Percentiles rank a stretch among this genome's conserved stretches.
These are phyloP conservation scores for Macrophomina pseudophaseolina DNA, from an alignment of 2,329 filamentous ascomycete species.

Conservation along the genomic window DNA sequence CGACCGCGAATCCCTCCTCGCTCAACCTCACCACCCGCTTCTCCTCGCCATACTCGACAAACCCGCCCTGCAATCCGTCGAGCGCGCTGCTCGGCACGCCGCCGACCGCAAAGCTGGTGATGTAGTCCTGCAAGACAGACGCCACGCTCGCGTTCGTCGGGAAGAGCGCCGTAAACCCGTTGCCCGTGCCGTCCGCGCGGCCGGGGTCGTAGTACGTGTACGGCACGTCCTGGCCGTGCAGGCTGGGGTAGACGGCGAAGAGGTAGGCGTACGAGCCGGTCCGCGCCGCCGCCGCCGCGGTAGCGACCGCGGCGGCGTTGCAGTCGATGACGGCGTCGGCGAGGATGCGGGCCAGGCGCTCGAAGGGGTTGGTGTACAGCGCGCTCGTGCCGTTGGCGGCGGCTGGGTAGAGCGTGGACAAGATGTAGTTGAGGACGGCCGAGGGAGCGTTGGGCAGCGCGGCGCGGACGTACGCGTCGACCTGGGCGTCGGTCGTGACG, in stretches of 20 bases:
- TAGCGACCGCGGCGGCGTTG: slow-evolving; percentile 58
- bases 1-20: slow-evolving; percentile 46
- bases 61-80: slow-evolving; percentile 40
- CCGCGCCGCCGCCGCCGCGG: slow-evolving; percentile 52
- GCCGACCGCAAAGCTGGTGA: slow-evolving; percentile 49
- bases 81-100: slow-evolving; percentile 43
- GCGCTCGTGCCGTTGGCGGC: slow-evolving; percentile 44
- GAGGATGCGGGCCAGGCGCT: slow-evolving; percentile 49
- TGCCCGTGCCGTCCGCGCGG: neutral
- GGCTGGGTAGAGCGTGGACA: slow-evolving; percentile 55
- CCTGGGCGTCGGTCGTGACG: slow-evolving; percentile 26
- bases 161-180: slow-evolving; percentile 28
- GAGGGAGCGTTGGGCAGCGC: slow-evolving; percentile 40
- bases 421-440: slow-evolving; percentile 48
- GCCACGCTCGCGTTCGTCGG: slow-evolving; percentile 43
- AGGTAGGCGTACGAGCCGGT: slow-evolving; percentile 58
- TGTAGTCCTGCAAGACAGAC: slow-evolving; percentile 52
- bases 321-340: slow-evolving; percentile 56
- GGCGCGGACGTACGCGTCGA: slow-evolving; percentile 35
- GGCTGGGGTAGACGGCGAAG: slow-evolving; percentile 58
- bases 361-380: slow-evolving; percentile 52
- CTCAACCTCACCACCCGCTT: slow-evolving; percentile 53
- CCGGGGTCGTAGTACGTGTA: slow-evolving; percentile 59
- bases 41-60: slow-evolving; percentile 55
- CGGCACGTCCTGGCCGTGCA: slow-evolving; percentile 58